Evolutionary conservation across 495 filamentous ascomycete genomes (phyloP).

Genomic region (Penicillium verhagenii): DNA sequence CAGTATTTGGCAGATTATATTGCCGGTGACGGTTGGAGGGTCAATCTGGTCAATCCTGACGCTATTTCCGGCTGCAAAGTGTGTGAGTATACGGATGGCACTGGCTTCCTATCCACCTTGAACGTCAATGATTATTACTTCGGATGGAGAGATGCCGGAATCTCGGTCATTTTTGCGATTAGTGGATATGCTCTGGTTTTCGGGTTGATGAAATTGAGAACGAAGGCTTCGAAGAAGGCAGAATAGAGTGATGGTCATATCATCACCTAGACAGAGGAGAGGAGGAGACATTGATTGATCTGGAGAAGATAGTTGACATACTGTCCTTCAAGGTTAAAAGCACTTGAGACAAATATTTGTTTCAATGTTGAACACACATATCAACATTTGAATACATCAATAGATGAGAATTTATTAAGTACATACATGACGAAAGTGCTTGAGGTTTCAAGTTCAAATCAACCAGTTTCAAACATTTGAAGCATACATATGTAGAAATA

Average conservation of each 20-base stretch:
- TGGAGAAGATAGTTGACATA: no score
- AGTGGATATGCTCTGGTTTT: slow-evolving; percentile 50
- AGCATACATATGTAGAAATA: no score
- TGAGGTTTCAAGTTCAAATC: no score
- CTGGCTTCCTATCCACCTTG: slow-evolving; percentile 36
- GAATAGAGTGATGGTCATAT: slow-evolving; percentile 11
- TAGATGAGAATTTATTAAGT: no score
- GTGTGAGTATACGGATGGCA: slow-evolving; percentile 50
- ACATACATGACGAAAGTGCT: no score
- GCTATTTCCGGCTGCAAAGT: slow-evolving; percentile 55
- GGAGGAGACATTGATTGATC: no score
- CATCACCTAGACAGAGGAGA: no score
- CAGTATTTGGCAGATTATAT: slow-evolving; percentile 58
- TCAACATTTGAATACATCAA: no score
- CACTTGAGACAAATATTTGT: no score
- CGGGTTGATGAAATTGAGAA: slow-evolving; percentile 45
- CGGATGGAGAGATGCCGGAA: slow-evolving; percentile 45
- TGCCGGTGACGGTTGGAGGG: slow-evolving; percentile 43
- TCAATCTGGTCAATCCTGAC: slow-evolving; percentile 50
- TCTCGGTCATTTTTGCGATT: slow-evolving; percentile 46
- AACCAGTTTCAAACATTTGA: no score
- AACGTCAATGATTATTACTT: slow-evolving; percentile 43
- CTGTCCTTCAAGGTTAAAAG: no score
- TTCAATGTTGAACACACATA: no score
- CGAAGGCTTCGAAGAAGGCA: slow-evolving; percentile 44